Conservation (phyloP, 495 filamentous ascomycete genomes). For the Trypethelium eluteriae region DNA sequence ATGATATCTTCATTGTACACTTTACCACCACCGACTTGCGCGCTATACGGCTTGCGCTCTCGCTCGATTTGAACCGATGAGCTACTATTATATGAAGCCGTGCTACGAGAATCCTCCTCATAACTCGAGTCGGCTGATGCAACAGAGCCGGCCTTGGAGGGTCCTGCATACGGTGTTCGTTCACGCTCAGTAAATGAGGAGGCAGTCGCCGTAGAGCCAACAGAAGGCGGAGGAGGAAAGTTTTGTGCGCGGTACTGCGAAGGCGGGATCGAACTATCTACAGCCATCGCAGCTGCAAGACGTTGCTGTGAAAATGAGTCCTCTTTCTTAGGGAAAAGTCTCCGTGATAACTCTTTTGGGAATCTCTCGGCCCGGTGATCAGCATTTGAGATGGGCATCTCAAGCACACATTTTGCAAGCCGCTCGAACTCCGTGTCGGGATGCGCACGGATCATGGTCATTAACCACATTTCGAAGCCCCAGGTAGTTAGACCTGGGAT, state of each 20-base stretch:
- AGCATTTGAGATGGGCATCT: slow-evolving; percentile 67
- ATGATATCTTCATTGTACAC: slow-evolving; percentile 41
- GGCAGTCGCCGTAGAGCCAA: slow-evolving; percentile 5
- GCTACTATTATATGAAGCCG: slow-evolving; percentile 18
- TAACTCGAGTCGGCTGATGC: slow-evolving; percentile 27
- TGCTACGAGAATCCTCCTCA: slow-evolving; percentile 44
- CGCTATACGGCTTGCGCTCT: slow-evolving; percentile 54
- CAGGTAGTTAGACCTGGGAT: slow-evolving; percentile 70
- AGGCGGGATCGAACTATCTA: slow-evolving; percentile 23
- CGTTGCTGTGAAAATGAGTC: slow-evolving; percentile 32
- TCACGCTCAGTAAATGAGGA: slow-evolving; percentile 45
- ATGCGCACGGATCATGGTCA: slow-evolving; percentile 63
- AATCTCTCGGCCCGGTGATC: slow-evolving; percentile 68
- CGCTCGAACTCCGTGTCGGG: slow-evolving; percentile 72
- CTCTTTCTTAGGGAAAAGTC: slow-evolving; percentile 53
- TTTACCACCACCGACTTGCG: slow-evolving; percentile 50
- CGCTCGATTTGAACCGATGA: slow-evolving; percentile 49
- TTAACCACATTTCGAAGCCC: slow-evolving; percentile 75
- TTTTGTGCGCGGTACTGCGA: slow-evolving; percentile 11
- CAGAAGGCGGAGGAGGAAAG: slow-evolving; percentile 23
- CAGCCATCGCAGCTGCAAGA: slow-evolving; percentile 29
- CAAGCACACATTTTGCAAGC: slow-evolving; percentile 60
- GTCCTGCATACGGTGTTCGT: slow-evolving; percentile 41
- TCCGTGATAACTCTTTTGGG: slow-evolving; percentile 68
- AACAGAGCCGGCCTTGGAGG: slow-evolving; percentile 24